Evolutionary conservation across 768 basidiomycete genomes (phyloP).

Genomic region (Suillus lakei): DNA sequence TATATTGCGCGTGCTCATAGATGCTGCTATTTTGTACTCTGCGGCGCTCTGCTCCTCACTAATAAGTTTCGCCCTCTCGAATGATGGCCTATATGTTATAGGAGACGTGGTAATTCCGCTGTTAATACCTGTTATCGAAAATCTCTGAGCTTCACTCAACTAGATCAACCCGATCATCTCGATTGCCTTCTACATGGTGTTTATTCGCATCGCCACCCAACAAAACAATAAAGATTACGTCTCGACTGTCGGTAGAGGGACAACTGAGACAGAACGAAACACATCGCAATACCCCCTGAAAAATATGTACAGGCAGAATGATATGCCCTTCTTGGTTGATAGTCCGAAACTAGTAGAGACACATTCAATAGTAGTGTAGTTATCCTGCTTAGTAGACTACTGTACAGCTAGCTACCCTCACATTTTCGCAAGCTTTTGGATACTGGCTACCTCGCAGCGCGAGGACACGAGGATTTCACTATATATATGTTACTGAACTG

Average conservation of each 20-base stretch:
- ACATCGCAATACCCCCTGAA: not conserved
- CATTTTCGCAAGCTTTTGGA: too few relatives aligned
- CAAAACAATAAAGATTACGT: not conserved
- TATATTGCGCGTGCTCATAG: too few relatives aligned
- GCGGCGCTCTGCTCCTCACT: constrained; percentile 9
- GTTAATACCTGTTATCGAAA: not conserved
- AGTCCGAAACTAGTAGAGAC: too few relatives aligned
- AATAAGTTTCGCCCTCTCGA: not conserved
- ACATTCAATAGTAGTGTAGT: too few relatives aligned
- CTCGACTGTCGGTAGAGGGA: not conserved
- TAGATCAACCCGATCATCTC: constrained; percentile 11
- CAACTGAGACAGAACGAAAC: not conserved
- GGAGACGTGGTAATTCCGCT: not conserved
- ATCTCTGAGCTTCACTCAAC: not conserved
- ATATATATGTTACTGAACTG: too few relatives aligned
- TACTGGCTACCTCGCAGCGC: too few relatives aligned
- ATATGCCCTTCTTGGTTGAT: too few relatives aligned
- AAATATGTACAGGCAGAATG: too few relatives aligned
- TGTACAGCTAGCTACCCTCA: too few relatives aligned
- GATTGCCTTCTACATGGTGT: constrained; percentile 13
- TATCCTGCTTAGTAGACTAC: too few relatives aligned
- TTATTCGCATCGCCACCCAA: constrained; percentile 5
- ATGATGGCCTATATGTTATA: constrained; percentile 5
- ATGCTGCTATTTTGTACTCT: constrained; percentile 6
- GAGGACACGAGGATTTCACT: too few relatives aligned